Conservation (phyloP, 495 filamentous ascomycete species). For the Penicillium lividum region DNA sequence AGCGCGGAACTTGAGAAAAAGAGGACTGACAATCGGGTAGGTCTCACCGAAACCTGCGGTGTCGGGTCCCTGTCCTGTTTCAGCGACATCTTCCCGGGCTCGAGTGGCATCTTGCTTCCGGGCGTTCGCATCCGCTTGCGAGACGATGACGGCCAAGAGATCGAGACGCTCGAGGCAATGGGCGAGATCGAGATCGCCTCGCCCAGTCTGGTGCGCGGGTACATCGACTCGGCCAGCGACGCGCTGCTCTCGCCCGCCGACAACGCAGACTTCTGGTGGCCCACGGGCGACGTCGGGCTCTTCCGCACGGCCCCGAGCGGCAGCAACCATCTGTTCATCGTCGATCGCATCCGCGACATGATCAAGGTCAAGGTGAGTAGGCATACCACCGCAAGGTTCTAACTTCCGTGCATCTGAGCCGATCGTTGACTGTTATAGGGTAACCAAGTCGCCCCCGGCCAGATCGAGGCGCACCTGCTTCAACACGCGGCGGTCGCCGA, state of each 20-base stretch:
- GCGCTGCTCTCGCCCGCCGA: too few species aligned
- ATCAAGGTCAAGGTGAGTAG: constrained; percentile 89
- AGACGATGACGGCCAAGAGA: constrained; percentile 70
- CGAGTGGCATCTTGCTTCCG: constrained; percentile 71
- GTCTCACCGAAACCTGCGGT: constrained; percentile 79
- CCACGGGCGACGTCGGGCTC: constrained; percentile 82
- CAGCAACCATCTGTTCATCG: constrained; percentile 77
- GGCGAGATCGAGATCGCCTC: constrained; percentile 78
- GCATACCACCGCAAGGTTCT: too few species aligned
- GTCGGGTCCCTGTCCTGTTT: constrained; percentile 67
- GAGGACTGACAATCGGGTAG: constrained; percentile 37
- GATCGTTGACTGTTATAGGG: too few species aligned
- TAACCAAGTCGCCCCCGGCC: constrained; percentile 87
- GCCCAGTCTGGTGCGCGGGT: constrained; percentile 78
- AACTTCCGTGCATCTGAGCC: too few species aligned
- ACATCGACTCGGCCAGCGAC: constrained; percentile 84
- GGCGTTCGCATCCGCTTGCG: constrained; percentile 68
- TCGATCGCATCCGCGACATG: constrained; percentile 88
- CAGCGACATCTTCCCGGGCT: constrained; percentile 70
- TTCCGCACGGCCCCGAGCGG: constrained; percentile 61
- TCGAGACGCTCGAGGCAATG: constrained; percentile 71
- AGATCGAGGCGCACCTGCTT: constrained; percentile 89
- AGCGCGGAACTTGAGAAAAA: too few species aligned
- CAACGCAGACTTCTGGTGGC: constrained; percentile 79
- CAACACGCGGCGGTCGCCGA: constrained; percentile 79